Evolutionary conservation across 2,329 filamentous ascomycete genomes (phyloP), one percentile per base, ranked within the genome.

Genomic region (Nigrospora osmanthi): DNA sequence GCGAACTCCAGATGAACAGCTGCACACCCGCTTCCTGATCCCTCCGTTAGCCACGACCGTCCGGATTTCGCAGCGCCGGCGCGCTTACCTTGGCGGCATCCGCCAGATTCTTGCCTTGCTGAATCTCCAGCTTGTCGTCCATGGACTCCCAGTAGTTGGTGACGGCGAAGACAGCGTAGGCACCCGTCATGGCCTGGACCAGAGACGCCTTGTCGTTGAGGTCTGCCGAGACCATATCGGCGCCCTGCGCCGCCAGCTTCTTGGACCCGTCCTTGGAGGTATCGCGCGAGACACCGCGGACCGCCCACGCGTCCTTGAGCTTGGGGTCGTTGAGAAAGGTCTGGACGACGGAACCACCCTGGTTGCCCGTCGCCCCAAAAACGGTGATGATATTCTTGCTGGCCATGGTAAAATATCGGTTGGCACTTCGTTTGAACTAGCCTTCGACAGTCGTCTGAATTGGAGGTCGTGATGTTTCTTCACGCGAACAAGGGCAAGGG

Each of bases 361-460:
- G 80, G 47, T 74, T 71, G 47, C 79, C 77, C 15, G 78, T 82
- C 37, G 77, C 73, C 28, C 78, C 78, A 52, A 81, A 74, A 12
- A 83, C 67, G 38, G 72, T 73, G 55, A 81, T 66, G 53, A 75
- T 62, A 52, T 72, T 74, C 49, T 60, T 56, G 15, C 36, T 44
- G 43, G 57, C 31, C 56, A 54, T 61, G 23, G 23, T 10, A 7
- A 7, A 10, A 28, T 28, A 2, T 10, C 10, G 23, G 5, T 28
- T 7, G 23, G 23, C 10, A 6, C 23, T 28, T 10, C 6, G 23
- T 28, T 10, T 6, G 23, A 23, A 4, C 19, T 23, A 23, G n/a
- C 19, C 7, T 7, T 23, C 19, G 23, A 28, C 7, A 10, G 23
- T 28, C 23, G 23, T 28, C 23, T 28, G 23, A 28, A 6, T 28